Evolutionary conservation across 148 eudicot species (phyloP), one percentile per base, ranked within the genome.

Genomic region (Linanthus parryae): DNA sequence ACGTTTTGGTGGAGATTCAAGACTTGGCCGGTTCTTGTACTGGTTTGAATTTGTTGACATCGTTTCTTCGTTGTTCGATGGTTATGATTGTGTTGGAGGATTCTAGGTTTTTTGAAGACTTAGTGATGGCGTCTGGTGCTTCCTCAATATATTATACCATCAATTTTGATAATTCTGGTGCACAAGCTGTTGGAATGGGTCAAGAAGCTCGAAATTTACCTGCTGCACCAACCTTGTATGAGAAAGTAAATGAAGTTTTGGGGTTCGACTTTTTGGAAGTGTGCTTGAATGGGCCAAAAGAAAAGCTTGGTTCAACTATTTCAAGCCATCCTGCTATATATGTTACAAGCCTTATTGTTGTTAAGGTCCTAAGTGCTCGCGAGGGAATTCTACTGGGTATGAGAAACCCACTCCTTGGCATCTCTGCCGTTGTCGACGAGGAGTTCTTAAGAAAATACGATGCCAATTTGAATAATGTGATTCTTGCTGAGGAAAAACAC

Each of bases 171-270:
- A n/a, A n/a, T n/a, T n/a, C n/a, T n/a, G 95, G 97, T 66, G 97
- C 97, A 57, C 97, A 90, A 78, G 65, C 88, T 16, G 82, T 90
- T 61, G 97, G 97, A 29, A 90, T 90, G 97, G 97, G 95, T 7
- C 59, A 70, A 49, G 92, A 85, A 61, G 92, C 84, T 57, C 80
- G 76, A 61, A 86, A 66, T 49, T 89, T 91, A 47, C 94, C 98
- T 55, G 95, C 92, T 66, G 95, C 98, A 36, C 82, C 89, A 51
- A 72, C 65, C 33, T 75, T 91, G 74, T 91, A 76, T 73, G 68
- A 71, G 64, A 81, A 74, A 73, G 95, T 95, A 57, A 86, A 91
- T 81, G 82, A 86, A 36, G 81, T 83, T 67, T 70, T 86, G 35
- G 95, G 98, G 65, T 91, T 76, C 72, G 89, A 91, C 75, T 84